Conservation (phyloP, 805 yeast genomes). For the Metschnikowia gelsemii region DNA sequence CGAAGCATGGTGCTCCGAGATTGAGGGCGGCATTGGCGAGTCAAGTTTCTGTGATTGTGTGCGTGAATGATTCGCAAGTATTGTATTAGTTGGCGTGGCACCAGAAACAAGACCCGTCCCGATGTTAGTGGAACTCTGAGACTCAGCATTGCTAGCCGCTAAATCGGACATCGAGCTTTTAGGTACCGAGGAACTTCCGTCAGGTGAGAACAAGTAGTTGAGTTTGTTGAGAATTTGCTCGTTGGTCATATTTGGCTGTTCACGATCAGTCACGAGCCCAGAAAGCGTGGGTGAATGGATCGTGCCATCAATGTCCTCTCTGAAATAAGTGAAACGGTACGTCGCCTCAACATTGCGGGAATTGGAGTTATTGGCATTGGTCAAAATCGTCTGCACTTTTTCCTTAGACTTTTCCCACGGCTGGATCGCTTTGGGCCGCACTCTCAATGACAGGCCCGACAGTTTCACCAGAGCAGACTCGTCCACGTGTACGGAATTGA, state of each 20-base stretch:
- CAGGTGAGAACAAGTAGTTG: slow-evolving; percentile 10
- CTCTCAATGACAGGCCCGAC: slow-evolving; percentile 40
- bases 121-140: background rate
- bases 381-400: slow-evolving; percentile 32
- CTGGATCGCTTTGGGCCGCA: slow-evolving; percentile 70
- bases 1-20: slow-evolving; percentile 4
- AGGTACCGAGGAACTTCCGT: slow-evolving; percentile 2
- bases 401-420: slow-evolving; percentile 62
- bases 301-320: slow-evolving; percentile 87
- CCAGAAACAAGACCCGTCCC: background rate
- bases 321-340: slow-evolving; percentile 84
- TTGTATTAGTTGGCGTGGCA: background rate
- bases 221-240: slow-evolving; percentile 14
- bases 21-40: slow-evolving; percentile 7
- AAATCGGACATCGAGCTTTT: background rate
- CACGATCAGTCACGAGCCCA: slow-evolving; percentile 47
- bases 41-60: slow-evolving; percentile 6
- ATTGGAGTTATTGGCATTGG: slow-evolving; percentile 9
- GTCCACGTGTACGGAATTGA: slow-evolving; percentile 30
- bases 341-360: slow-evolving; percentile 28
- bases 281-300: slow-evolving; percentile 86
- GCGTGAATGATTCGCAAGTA: slow-evolving; percentile 1
- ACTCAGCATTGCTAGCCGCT: background rate
- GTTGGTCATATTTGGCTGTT: slow-evolving; percentile 11
- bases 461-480: slow-evolving; percentile 44